Base-by-base conservation (phyloP, 345 rosid species). In the Geranium brycei region DNA sequence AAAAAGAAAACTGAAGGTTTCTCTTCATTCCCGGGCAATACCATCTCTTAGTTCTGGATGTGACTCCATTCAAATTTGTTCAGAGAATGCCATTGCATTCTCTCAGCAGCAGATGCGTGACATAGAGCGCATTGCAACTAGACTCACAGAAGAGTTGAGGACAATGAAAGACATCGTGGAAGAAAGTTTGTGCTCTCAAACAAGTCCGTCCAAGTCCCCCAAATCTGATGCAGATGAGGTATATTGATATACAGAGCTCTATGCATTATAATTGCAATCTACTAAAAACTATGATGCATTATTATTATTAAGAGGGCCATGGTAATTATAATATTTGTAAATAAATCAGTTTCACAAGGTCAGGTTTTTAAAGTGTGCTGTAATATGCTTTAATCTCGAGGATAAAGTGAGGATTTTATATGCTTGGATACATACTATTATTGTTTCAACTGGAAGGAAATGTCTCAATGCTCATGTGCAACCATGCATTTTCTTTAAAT, bases 41-140 rank as follows among this genome's bases (percentile, higher is more conserved):
- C 65, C 69, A 4, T 65, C 73, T 55, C 62, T 78, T 60, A 66
- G 76, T 65, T 68, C 76, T 19, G 73, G 83, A 59, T 59, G 75
- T 76, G 40, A 71, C 66, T 76, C 89, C 31, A 57, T 69, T 41
- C 75, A 75, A 66, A 80, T 74, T 51, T 87, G 80, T 75, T 73
- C 95, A 64, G 79, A 83, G 77, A 87, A 76, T 69, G 95, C 85
- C 62, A 79, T 88, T 73, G 71, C 74, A 65, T 93, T 90, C 80
- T 82, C 95, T 5, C 88, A 85, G 79, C 74, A 81, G 62, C 95
- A 86, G 78, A 76, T 90, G 87, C 82, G 61, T 57, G 97, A 83
- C 71, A 72, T 82, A 59, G 84, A 80, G 62, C 69, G 69, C 64
- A 67, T 90, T 66, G 75, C 95, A 57, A 65, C 75, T 38, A 87